Percentiles rank a stretch among this genome's conserved stretches.
These are phyloP conservation scores for Diaporthe caulivora DNA, from an alignment of 2,329 filamentous ascomycete genomes.

Conservation along the genomic window DNA sequence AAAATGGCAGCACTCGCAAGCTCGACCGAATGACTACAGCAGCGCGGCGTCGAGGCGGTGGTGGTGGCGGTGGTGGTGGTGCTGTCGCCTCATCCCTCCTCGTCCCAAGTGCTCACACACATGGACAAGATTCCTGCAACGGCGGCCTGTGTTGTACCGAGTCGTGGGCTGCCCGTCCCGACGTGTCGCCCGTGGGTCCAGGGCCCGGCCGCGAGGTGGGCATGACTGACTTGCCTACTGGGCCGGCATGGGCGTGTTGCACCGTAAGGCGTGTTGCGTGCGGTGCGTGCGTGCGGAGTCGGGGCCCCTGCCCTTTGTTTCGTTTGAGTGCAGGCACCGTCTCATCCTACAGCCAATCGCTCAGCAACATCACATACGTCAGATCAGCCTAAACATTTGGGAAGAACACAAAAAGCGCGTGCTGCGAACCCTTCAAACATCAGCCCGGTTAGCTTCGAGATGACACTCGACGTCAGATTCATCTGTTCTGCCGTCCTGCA, in stretches of 20 bases:
- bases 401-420: slow-evolving; percentile 32
- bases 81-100: slow-evolving; percentile 19
- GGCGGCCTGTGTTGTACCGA: slow-evolving; percentile 10
- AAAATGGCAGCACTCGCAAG: slow-evolving; percentile 22
- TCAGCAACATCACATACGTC: slow-evolving; percentile 27
- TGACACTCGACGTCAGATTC: slow-evolving; percentile 39
- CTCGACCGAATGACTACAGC: slow-evolving; percentile 12
- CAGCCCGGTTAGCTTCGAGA: slow-evolving; percentile 27
- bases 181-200: not conserved
- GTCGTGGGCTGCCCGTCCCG: slow-evolving; percentile 25
- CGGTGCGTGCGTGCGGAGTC: not conserved
- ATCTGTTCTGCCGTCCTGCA: slow-evolving; percentile 36
- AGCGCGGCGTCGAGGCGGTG: too few relatives aligned
- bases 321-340: slow-evolving; percentile 33
- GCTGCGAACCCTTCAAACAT: slow-evolving; percentile 33
- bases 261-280: not conserved
- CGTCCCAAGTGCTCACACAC: slow-evolving; percentile 30
- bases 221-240: not conserved
- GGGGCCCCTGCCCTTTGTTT: slow-evolving; percentile 30
- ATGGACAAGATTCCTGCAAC: slow-evolving; percentile 10
- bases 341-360: slow-evolving; percentile 38
- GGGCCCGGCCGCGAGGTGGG: not conserved
- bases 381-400: slow-evolving; percentile 27
- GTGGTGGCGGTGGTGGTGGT: not conserved
- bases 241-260: not conserved